Conservation (phyloP, 2,329 filamentous ascomycete genomes). For the Aspergillus tubingensis region DNA sequence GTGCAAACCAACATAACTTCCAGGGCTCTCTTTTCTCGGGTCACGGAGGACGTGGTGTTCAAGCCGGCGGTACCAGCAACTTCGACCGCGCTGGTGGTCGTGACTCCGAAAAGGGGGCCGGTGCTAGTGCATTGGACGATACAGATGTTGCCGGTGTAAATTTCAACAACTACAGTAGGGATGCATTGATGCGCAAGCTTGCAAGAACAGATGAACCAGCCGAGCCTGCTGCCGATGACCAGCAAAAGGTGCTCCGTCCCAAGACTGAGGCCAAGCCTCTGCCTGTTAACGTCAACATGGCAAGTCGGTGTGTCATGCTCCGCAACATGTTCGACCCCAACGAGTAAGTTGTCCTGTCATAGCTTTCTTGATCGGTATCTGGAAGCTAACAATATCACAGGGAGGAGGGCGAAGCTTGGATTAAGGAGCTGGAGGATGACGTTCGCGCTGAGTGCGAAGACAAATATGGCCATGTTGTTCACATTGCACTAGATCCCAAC, state of each 20-base stretch:
- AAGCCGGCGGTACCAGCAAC: constrained; percentile 70
- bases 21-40: constrained; percentile 92
- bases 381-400: constrained; percentile 52
- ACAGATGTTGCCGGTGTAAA: constrained; percentile 98
- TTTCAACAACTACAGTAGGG: constrained; percentile 98
- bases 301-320: constrained; percentile 88
- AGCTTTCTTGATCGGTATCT: constrained; percentile 2
- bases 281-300: constrained; percentile 85
- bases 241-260: constrained; percentile 72
- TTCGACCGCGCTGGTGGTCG: constrained; percentile 90
- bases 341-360: constrained; percentile 65
- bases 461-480: constrained; percentile 96
- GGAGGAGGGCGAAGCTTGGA: constrained; percentile 83
- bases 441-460: constrained; percentile 88
- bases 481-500: constrained; percentile 92
- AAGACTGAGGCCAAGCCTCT: constrained; percentile 77
- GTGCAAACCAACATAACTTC: constrained; percentile 64
- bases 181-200: constrained; percentile 98
- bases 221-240: constrained; percentile 60
- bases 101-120: constrained; percentile 83
- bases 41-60: constrained; percentile 80
- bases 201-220: constrained; percentile 86
- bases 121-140: constrained; percentile 93
- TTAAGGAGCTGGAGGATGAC: constrained; percentile 92
- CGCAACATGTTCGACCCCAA: constrained; percentile 93